phyloP scores from a whole-genome alignment of 805 yeast species.

The Ogataea trehaloabstinens region DNA sequence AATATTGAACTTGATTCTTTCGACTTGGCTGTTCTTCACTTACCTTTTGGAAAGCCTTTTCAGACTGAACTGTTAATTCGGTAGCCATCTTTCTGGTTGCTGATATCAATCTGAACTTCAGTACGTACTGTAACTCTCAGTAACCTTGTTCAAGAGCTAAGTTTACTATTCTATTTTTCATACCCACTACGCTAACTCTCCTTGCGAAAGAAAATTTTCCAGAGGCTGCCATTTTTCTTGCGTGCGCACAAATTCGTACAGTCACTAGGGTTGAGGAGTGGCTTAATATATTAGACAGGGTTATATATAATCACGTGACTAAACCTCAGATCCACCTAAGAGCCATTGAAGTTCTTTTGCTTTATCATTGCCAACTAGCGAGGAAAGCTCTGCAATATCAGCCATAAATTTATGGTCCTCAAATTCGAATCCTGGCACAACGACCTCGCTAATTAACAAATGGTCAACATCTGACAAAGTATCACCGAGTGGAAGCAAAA shows the following conservation, averaged over 20 bases:
- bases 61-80: constrained; percentile 99
- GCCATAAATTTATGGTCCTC: constrained; percentile 49
- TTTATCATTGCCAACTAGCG: constrained; percentile 37
- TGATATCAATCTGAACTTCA: constrained; percentile 3
- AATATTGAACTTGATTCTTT: too few species aligned
- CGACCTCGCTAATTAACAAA: constrained; percentile 53
- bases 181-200: neutral
- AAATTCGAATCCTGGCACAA: constrained; percentile 61
- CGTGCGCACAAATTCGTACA: neutral
- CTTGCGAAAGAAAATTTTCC: constrained; percentile 10
- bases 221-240: constrained; percentile 1
- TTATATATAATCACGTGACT: constrained; percentile 7
- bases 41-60: constrained; percentile 99
- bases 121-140: constrained; percentile 3
- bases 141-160: neutral
- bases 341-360: constrained; percentile 39
- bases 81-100: constrained; percentile 77
- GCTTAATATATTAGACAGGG: constrained; percentile 1
- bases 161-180: neutral
- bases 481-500: constrained; percentile 37
- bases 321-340: constrained; percentile 22
- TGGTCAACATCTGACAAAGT: constrained; percentile 34
- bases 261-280: constrained; percentile 3
- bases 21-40: constrained; percentile 36
- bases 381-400: constrained; percentile 29